These are phyloP conservation scores for Chalaropsis ovoidea DNA, from an alignment of 2,329 filamentous ascomycete genomes.

Conservation along the genomic window DNA sequence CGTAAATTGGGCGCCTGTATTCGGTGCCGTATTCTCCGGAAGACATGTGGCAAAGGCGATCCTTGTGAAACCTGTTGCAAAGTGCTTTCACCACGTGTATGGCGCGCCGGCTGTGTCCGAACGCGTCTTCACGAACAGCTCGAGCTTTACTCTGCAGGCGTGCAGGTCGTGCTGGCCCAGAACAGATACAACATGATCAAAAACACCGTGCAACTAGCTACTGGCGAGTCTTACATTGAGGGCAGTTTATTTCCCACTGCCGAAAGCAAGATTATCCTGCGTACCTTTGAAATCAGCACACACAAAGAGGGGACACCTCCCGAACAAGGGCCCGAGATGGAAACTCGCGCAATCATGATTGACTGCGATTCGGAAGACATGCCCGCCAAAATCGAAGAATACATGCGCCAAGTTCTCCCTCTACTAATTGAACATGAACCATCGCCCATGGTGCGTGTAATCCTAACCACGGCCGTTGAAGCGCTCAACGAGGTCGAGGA, in stretches of 20 bases:
- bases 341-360: conserved; percentile 43
- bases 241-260: conserved; percentile 50
- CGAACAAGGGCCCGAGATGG: conserved; percentile 32
- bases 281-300: conserved; percentile 31
- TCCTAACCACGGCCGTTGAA: conserved; percentile 44
- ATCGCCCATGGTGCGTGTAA: conserved; percentile 50
- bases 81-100: conserved; percentile 54
- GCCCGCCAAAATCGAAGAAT: conserved; percentile 48
- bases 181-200: conserved; percentile 49
- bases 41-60: conserved; percentile 54
- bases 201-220: conserved; percentile 40
- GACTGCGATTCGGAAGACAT: conserved; percentile 53
- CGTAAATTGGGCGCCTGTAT: conserved; percentile 57
- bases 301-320: conserved; percentile 30
- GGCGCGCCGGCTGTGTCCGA: conserved; percentile 53
- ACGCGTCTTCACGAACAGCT: conserved; percentile 52
- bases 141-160: conserved; percentile 53
- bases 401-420: conserved; percentile 49
- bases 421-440: conserved; percentile 50
- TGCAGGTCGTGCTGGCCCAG: conserved; percentile 53
- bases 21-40: conserved; percentile 54
- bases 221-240: conserved; percentile 44
- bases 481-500: conserved; percentile 41
- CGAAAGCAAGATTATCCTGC: conserved; percentile 29
- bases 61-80: conserved; percentile 55